Percentiles rank a stretch among this genome's conserved stretches.
Evolutionary conservation across 2,329 filamentous ascomycete species (phyloP).

Genomic region (Delphinella strobiligena): DNA sequence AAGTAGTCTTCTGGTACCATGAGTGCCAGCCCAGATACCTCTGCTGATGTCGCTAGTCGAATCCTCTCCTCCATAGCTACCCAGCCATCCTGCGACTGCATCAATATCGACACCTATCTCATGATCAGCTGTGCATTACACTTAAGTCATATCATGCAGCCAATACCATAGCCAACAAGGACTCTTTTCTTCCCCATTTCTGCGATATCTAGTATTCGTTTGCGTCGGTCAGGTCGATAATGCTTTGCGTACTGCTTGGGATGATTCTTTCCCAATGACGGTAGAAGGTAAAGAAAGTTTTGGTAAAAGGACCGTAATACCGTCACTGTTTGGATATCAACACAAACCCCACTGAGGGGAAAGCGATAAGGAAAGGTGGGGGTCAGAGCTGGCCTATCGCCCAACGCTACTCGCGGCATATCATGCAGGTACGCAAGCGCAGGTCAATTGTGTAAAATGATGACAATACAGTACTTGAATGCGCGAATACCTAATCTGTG

Average conservation of each 20-base stretch:
- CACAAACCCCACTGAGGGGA: neutral
- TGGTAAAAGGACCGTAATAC: no score
- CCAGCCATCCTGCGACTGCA: slow-evolving; percentile 61
- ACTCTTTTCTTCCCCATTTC: slow-evolving; percentile 16
- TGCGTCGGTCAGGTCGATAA: no score
- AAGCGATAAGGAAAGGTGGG: neutral
- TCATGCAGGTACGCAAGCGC: no score
- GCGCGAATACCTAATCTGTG: no score
- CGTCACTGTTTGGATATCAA: neutral
- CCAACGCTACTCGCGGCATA: no score
- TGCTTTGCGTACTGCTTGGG: no score
- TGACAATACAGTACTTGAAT: no score
- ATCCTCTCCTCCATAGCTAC: slow-evolving; percentile 61
- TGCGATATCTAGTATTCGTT: no score
- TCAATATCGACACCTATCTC: slow-evolving; percentile 49
- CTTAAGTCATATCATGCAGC: neutral
- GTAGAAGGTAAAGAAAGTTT: no score
- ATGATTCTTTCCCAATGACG: no score
- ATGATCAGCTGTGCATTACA: neutral
- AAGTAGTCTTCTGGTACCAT: slow-evolving; percentile 51
- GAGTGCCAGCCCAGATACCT: slow-evolving; percentile 53
- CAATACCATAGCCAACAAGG: slow-evolving; percentile 14
- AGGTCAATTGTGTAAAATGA: no score
- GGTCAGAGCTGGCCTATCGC: neutral
- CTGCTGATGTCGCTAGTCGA: slow-evolving; percentile 58